phyloP scores from a whole-genome alignment of 2,329 filamentous ascomycete genomes.

The Ceratocystis diversiconidia region DNA sequence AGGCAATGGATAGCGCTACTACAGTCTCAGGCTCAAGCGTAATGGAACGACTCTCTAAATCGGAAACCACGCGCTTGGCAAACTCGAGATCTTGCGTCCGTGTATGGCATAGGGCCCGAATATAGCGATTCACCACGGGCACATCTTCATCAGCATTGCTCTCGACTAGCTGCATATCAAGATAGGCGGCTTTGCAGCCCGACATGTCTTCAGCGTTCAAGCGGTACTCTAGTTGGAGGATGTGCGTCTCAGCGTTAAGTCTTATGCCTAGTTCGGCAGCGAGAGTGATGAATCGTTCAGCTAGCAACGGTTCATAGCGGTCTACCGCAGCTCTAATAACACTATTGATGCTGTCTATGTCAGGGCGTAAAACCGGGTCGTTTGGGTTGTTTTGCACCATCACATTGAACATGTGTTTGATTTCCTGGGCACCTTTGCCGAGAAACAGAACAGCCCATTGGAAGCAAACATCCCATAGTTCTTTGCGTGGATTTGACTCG shows the following conservation, averaged over 20 bases:
- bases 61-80: slow-evolving; percentile 58
- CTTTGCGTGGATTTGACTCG: slow-evolving; percentile 34
- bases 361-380: slow-evolving; percentile 38
- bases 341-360: slow-evolving; percentile 60
- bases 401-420: slow-evolving; percentile 56
- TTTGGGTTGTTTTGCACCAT: slow-evolving; percentile 40
- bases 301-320: slow-evolving; percentile 54
- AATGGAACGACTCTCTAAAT: slow-evolving; percentile 55
- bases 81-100: slow-evolving; percentile 51
- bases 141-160: slow-evolving; percentile 45
- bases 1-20: slow-evolving; percentile 54
- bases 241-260: slow-evolving; percentile 54
- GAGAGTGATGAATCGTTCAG: slow-evolving; percentile 58
- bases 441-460: slow-evolving; percentile 58
- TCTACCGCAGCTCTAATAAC: slow-evolving; percentile 60
- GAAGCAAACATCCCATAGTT: slow-evolving; percentile 57
- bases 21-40: slow-evolving; percentile 62
- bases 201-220: slow-evolving; percentile 59
- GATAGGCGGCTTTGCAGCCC: slow-evolving; percentile 53
- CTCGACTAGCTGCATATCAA: slow-evolving; percentile 39
- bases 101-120: slow-evolving; percentile 51
- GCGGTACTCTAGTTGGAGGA: slow-evolving; percentile 62
- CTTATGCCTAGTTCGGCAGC: slow-evolving; percentile 49
- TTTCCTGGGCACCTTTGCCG: slow-evolving; percentile 56
- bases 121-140: slow-evolving; percentile 53